Evolutionary conservation across 192 early-diverging fungal genomes (phyloP).

Genomic region (Pilobolus umbonatus): DNA sequence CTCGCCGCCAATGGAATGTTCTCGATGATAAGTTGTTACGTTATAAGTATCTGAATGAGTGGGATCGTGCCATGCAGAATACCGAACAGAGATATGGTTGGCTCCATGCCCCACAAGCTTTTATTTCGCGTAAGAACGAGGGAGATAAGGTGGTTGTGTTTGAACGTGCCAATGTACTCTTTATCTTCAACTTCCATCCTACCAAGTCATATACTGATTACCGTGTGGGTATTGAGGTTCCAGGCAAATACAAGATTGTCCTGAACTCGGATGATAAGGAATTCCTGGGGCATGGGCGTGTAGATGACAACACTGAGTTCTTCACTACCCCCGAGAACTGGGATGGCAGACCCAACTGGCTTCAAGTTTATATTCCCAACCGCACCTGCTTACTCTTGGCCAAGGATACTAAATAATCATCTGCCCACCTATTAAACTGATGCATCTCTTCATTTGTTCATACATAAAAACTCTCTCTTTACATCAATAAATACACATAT

Average conservation of each 20-base stretch:
- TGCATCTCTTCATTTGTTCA: no score
- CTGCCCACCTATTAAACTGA: no score
- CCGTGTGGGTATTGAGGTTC: constrained; percentile 67
- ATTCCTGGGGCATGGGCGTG: constrained; percentile 78
- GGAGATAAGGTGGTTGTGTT: constrained; percentile 90
- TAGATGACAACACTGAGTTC: constrained; percentile 59
- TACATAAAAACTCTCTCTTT: no score
- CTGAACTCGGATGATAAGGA: constrained; percentile 72
- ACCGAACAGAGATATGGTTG: constrained; percentile 69
- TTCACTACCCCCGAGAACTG: constrained; percentile 68
- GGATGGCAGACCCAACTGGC: constrained; percentile 69
- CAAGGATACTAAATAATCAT: no score
- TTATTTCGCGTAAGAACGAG: constrained; percentile 85
- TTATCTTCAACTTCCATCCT: constrained; percentile 94
- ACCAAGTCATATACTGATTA: constrained; percentile 84
- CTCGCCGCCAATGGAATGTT: constrained; percentile 93
- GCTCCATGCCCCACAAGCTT: constrained; percentile 66
- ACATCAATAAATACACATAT: no score
- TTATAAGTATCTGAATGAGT: constrained; percentile 91
- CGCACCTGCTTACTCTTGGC: constrained; percentile 65
- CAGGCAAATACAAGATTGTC: constrained; percentile 70
- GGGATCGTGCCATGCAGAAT: constrained; percentile 80
- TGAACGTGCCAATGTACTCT: constrained; percentile 85
- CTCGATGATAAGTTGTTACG: constrained; percentile 82
- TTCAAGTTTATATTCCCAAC: constrained; percentile 80